phyloP scores from a whole-genome alignment of 345 rosid species.

The Zanthoxylum bungeanum region DNA sequence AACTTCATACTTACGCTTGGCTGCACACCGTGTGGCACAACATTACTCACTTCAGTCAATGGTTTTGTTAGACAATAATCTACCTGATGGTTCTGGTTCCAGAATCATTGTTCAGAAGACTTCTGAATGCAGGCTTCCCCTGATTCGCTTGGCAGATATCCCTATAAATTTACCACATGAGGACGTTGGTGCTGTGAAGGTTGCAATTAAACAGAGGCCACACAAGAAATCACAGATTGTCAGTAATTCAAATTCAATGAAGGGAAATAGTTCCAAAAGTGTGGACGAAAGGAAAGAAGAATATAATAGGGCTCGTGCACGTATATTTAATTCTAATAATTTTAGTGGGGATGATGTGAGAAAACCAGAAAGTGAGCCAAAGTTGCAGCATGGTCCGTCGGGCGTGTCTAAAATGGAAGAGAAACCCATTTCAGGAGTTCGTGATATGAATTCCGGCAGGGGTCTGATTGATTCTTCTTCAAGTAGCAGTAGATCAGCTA shows the following conservation, averaged over 20 bases:
- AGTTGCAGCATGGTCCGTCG: slow-evolving; percentile 43
- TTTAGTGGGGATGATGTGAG: slow-evolving; percentile 28
- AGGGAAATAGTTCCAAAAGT: slow-evolving; percentile 53
- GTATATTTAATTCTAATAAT: slow-evolving; percentile 60
- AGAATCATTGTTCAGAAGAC: slow-evolving; percentile 72
- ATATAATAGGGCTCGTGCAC: slow-evolving; percentile 73
- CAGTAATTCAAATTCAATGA: slow-evolving; percentile 33
- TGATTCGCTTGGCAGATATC: slow-evolving; percentile 66
- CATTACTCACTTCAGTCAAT: slow-evolving; percentile 77
- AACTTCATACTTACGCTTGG: slow-evolving; percentile 72
- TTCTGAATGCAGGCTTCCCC: slow-evolving; percentile 53
- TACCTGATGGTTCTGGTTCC: slow-evolving; percentile 64
- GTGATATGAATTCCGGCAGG: slow-evolving; percentile 41
- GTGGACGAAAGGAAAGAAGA: slow-evolving; percentile 90
- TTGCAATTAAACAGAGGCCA: slow-evolving; percentile 81
- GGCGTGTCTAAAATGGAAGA: slow-evolving; percentile 46
- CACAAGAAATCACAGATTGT: slow-evolving; percentile 39
- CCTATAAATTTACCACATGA: slow-evolving; percentile 65
- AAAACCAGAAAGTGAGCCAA: slow-evolving; percentile 45
- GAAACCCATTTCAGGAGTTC: slow-evolving; percentile 36
- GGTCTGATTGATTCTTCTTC: slow-evolving; percentile 49
- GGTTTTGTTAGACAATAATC: slow-evolving; percentile 65
- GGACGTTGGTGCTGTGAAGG: slow-evolving; percentile 48
- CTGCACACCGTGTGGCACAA: slow-evolving; percentile 87
- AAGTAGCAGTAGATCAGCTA: slow-evolving; percentile 46